phyloP scores from a whole-genome alignment of 192 early-diverging fungal species.

The Backusella mclennaniae region DNA sequence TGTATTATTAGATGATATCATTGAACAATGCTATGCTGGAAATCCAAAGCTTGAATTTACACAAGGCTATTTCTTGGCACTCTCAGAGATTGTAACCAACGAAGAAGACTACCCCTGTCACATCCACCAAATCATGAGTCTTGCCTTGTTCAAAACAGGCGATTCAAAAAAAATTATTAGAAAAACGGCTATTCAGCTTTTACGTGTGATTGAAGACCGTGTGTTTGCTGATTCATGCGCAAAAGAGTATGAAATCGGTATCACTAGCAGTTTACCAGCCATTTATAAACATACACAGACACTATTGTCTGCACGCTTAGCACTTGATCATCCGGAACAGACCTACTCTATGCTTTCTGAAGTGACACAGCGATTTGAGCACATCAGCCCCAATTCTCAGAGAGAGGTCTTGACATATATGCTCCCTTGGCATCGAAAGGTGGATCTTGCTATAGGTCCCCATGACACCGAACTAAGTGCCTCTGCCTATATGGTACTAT shows the following conservation, averaged over 20 bases:
- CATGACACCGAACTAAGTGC: slow-evolving; percentile 44
- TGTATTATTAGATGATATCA: slow-evolving; percentile 57
- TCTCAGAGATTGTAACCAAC: slow-evolving; percentile 67
- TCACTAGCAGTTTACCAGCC: slow-evolving; percentile 65
- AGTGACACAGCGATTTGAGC: slow-evolving; percentile 67
- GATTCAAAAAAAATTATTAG: slow-evolving; percentile 69
- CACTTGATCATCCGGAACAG: slow-evolving; percentile 59
- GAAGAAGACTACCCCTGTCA: slow-evolving; percentile 66
- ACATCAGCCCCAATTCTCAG: slow-evolving; percentile 54
- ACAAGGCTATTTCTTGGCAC: slow-evolving; percentile 71
- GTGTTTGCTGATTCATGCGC: slow-evolving; percentile 58
- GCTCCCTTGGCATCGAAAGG: slow-evolving; percentile 80
- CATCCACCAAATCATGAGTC: slow-evolving; percentile 55
- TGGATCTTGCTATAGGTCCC: slow-evolving; percentile 53
- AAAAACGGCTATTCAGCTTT: slow-evolving; percentile 64
- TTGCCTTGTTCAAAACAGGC: slow-evolving; percentile 80
- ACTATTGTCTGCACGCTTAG: slow-evolving; percentile 63
- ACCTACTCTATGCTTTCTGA: slow-evolving; percentile 76
- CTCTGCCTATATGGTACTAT: slow-evolving; percentile 60
- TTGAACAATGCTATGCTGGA: slow-evolving; percentile 73
- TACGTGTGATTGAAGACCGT: slow-evolving; percentile 69
- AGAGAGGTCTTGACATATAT: slow-evolving; percentile 72
- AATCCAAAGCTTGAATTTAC: slow-evolving; percentile 60
- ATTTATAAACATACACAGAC: slow-evolving; percentile 82
- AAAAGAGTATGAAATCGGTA: slow-evolving; percentile 68